Conservation (phyloP, 306 rosid species). For the Vigna angularis region DNA sequence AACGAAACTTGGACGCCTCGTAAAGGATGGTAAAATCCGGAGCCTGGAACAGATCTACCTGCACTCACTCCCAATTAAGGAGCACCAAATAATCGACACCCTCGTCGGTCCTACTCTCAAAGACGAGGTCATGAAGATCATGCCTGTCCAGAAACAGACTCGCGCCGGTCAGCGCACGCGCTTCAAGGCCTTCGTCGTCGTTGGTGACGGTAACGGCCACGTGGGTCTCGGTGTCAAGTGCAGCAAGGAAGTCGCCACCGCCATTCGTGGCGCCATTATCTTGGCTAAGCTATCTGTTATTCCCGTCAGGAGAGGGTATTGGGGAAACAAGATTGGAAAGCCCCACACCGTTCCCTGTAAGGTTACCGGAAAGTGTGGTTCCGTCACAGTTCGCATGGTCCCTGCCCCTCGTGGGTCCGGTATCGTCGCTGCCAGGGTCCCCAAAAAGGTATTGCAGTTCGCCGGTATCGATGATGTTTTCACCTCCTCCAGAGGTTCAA, state of each 20-base stretch:
- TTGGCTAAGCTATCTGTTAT: constrained; percentile 43
- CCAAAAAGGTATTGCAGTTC: constrained; percentile 50
- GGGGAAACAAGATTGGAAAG: constrained; percentile 53
- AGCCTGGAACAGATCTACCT: constrained; percentile 48
- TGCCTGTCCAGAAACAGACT: constrained; percentile 54
- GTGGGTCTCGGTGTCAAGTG: constrained; percentile 51
- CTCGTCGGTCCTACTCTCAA: constrained; percentile 41
- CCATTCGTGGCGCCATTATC: constrained; percentile 49
- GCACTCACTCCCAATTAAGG: constrained; percentile 52
- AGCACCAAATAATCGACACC: constrained; percentile 41
- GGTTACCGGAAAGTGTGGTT: constrained; percentile 51
- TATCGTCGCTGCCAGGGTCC: constrained; percentile 52
- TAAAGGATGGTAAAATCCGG: constrained; percentile 36
- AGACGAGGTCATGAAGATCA: constrained; percentile 52
- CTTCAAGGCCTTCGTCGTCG: constrained; percentile 54
- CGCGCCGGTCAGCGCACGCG: constrained; percentile 52
- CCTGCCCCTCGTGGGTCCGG: constrained; percentile 53
- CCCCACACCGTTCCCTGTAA: constrained; percentile 50
- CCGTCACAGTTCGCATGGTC: constrained; percentile 49
- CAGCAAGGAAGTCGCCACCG: constrained; percentile 51
- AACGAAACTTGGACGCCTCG: constrained; percentile 48
- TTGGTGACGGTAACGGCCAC: constrained; percentile 45
- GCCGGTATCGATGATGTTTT: constrained; percentile 52
- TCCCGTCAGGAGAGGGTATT: constrained; percentile 45
- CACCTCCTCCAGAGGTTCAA: constrained; percentile 50